Conservation (phyloP, 805 yeast species). For the Zygosaccharomyces lentus region DNA sequence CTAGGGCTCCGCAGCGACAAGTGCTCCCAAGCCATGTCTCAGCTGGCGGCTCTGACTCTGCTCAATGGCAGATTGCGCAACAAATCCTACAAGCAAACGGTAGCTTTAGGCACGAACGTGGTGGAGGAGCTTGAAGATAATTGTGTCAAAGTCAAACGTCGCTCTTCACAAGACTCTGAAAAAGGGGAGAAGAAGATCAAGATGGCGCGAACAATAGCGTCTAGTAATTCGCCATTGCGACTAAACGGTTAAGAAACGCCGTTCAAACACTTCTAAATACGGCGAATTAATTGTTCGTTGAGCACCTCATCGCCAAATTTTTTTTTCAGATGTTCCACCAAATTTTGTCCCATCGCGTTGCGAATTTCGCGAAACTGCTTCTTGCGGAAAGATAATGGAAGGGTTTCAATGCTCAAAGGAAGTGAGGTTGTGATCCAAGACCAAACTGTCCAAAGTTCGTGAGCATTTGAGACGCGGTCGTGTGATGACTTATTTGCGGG, state of each 20-base stretch:
- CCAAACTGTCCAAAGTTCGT: conserved; percentile 1
- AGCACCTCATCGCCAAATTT: conserved; percentile 4
- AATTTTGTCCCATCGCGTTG: not conserved
- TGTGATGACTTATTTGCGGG: not conserved
- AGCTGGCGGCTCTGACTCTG: conserved; percentile 59
- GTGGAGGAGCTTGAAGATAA: conserved; percentile 23
- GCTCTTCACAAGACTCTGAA: conserved; percentile 7
- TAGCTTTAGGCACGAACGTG: conserved; percentile 45
- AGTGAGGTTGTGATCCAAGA: conserved; percentile 5
- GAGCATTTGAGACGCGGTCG: conserved; percentile 1
- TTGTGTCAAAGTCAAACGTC: conserved; percentile 26
- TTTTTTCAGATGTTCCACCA: not conserved
- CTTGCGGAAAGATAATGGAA: conserved; percentile 6
- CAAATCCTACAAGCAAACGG: conserved; percentile 73
- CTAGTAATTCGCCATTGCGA: not conserved
- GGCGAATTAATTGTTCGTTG: not conserved
- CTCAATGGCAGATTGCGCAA: conserved; percentile 70
- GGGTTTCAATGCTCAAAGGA: conserved; percentile 2
- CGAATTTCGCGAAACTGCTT: conserved; percentile 4
- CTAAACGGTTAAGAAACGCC: not conserved
- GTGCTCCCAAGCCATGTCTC: conserved; percentile 55
- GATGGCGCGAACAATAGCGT: not conserved
- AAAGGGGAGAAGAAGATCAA: conserved; percentile 6
- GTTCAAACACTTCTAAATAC: not conserved
- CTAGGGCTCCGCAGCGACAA: conserved; percentile 67